These are phyloP conservation scores for Cladophialophora yegresii DNA, from an alignment of 2,329 filamentous ascomycete genomes.

Conservation along the genomic window DNA sequence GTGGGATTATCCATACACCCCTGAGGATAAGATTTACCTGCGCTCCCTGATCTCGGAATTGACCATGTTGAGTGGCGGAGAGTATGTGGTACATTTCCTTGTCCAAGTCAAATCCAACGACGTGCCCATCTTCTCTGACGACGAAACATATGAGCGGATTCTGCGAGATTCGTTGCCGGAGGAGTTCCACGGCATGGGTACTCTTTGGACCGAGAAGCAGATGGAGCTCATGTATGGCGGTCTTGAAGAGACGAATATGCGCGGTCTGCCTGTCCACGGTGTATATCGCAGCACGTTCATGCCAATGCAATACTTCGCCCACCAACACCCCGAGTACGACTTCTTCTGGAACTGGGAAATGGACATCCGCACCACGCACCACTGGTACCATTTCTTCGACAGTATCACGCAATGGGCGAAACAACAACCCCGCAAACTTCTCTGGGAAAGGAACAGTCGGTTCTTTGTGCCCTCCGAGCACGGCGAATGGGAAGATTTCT, in stretches of 20 bases:
- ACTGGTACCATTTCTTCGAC: slow-evolving; percentile 75
- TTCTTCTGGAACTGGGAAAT: slow-evolving; percentile 96
- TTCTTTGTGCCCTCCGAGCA: slow-evolving; percentile 78
- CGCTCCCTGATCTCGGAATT: slow-evolving; percentile 79
- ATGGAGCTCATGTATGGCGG: slow-evolving; percentile 90
- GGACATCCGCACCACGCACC: slow-evolving; percentile 86
- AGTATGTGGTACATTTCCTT: slow-evolving; percentile 80
- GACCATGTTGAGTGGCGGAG: slow-evolving; percentile 72
- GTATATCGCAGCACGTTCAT: slow-evolving; percentile 92
- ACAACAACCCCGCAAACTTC: slow-evolving; percentile 72
- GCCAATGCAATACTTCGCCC: slow-evolving; percentile 91
- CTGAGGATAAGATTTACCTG: slow-evolving; percentile 76
- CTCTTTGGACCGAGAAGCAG: slow-evolving; percentile 90
- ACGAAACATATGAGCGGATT: slow-evolving; percentile 70
- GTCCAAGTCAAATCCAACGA: slow-evolving; percentile 81
- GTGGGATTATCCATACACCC: slow-evolving; percentile 74
- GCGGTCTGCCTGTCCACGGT: slow-evolving; percentile 78
- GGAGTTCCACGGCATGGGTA: slow-evolving; percentile 86
- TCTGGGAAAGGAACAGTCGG: slow-evolving; percentile 77
- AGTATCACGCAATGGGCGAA: slow-evolving; percentile 70
- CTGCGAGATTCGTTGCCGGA: slow-evolving; percentile 69
- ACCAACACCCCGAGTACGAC: slow-evolving; percentile 84
- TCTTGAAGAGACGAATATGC: slow-evolving; percentile 73
- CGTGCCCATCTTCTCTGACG: slow-evolving; percentile 78
- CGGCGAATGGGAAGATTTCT: slow-evolving; percentile 77